Percentiles rank a stretch among this genome's conserved stretches.
Evolutionary conservation across 2,329 filamentous ascomycete species (phyloP).

Genomic region (Penicillium corylophilum): DNA sequence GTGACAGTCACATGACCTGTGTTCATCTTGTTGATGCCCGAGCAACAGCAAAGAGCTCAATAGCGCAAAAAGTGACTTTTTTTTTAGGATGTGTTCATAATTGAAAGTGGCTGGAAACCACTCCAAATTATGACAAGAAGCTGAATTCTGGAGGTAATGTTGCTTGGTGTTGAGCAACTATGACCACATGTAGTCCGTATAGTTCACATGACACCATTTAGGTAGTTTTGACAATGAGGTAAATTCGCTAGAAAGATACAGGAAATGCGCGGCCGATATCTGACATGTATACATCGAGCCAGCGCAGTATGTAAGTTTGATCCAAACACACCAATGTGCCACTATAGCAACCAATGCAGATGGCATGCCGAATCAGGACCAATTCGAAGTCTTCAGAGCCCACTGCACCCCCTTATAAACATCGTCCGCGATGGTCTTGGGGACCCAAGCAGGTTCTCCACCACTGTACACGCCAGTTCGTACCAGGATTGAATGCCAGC

Average conservation of each 20-base stretch:
- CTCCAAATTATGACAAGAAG: background rate
- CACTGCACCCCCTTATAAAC: constrained; percentile 75
- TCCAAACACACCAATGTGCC: background rate
- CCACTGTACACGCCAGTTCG: constrained; percentile 73
- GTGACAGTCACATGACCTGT: constrained; percentile 18
- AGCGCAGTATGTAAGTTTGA: background rate
- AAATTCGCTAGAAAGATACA: background rate
- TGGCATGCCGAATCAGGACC: constrained; percentile 18
- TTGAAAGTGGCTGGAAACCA: too few species aligned
- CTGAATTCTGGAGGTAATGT: background rate
- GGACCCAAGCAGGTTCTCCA: constrained; percentile 59
- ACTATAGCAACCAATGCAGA: background rate
- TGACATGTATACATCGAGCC: background rate
- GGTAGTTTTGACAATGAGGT: background rate
- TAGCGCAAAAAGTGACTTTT: background rate
- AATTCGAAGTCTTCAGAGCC: constrained; percentile 61
- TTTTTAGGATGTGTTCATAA: too few species aligned
- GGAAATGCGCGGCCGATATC: background rate
- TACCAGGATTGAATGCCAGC: constrained; percentile 76
- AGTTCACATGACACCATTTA: background rate
- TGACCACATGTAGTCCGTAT: background rate
- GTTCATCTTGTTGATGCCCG: constrained; percentile 1
- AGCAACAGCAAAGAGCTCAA: background rate
- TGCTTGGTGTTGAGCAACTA: background rate
- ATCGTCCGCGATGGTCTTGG: constrained; percentile 67